These are phyloP conservation scores for Solanum gandarillasii DNA, from an alignment of 257 asterid species.

Conservation along the genomic window DNA sequence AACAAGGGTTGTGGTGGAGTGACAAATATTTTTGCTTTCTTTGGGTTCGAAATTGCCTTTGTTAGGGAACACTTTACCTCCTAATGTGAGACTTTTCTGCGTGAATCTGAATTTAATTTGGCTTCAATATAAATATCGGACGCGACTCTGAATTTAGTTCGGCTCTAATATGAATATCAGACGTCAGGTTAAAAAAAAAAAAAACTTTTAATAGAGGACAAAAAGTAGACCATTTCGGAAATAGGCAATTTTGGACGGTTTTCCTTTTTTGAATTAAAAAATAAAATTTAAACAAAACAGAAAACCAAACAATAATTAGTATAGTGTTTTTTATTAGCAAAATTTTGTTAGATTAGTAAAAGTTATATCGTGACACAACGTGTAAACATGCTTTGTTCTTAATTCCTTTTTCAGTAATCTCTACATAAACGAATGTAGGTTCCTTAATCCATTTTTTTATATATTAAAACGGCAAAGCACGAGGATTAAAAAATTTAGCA, in stretches of 20 bases:
- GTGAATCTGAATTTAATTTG: too few species aligned
- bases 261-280: not conserved
- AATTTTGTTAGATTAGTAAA: not conserved
- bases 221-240: too few species aligned
- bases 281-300: not conserved
- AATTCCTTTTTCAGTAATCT: not conserved
- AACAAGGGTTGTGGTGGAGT: too few species aligned
- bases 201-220: too few species aligned
- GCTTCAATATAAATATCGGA: too few species aligned
- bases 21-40: accelerated
- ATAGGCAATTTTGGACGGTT: too few species aligned
- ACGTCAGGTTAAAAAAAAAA: too few species aligned
- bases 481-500: not conserved
- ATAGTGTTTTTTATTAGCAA: not conserved
- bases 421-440: not conserved
- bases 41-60: too few species aligned
- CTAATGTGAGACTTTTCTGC: accelerated
- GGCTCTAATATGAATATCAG: too few species aligned
- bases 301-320: not conserved
- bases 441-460: not conserved
- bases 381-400: not conserved
- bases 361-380: not conserved
- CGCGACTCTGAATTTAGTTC: too few species aligned
- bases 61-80: too few species aligned
- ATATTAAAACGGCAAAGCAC: not conserved